Conservation (phyloP, 805 yeast species). For the Zygotorulaspora florentina region DNA sequence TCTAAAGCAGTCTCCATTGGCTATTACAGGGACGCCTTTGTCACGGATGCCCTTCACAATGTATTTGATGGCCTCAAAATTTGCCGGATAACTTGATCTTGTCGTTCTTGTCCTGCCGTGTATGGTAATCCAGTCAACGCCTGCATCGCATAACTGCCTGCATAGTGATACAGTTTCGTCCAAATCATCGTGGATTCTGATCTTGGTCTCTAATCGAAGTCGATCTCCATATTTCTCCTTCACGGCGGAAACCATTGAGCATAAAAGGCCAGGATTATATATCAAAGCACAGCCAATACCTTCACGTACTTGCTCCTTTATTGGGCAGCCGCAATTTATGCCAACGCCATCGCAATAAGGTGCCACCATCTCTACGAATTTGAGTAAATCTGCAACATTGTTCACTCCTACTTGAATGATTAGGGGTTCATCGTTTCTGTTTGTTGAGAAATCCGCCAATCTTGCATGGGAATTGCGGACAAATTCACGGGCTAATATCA, state of each 20-base stretch:
- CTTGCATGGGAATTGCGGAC: slow-evolving; percentile 81
- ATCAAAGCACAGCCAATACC: slow-evolving; percentile 97
- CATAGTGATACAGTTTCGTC: slow-evolving; percentile 72
- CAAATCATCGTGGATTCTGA: slow-evolving; percentile 76
- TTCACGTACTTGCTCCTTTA: slow-evolving; percentile 87
- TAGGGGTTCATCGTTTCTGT: slow-evolving; percentile 60
- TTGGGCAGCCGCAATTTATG: slow-evolving; percentile 96
- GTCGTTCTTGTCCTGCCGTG: slow-evolving; percentile 89
- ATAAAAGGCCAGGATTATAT: slow-evolving; percentile 73
- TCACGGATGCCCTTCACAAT: slow-evolving; percentile 43
- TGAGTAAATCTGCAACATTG: slow-evolving; percentile 71
- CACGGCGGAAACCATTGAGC: slow-evolving; percentile 79
- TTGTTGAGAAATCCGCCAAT: slow-evolving; percentile 78
- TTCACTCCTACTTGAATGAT: slow-evolving; percentile 90
- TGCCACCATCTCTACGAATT: slow-evolving; percentile 83
- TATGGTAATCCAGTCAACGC: slow-evolving; percentile 90
- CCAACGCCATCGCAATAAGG: slow-evolving; percentile 94
- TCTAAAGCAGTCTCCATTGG: slow-evolving; percentile 91
- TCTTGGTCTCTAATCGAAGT: slow-evolving; percentile 85
- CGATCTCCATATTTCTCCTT: slow-evolving; percentile 66
- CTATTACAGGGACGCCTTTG: slow-evolving; percentile 80
- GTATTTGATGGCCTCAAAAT: slow-evolving; percentile 71
- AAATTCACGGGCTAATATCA: slow-evolving; percentile 94
- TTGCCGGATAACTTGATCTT: slow-evolving; percentile 77
- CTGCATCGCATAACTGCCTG: slow-evolving; percentile 69